Evolutionary conservation across 2,329 filamentous ascomycete species (phyloP), one percentile per base, ranked within the genome.

Genomic region (Alternaria metachromatica): DNA sequence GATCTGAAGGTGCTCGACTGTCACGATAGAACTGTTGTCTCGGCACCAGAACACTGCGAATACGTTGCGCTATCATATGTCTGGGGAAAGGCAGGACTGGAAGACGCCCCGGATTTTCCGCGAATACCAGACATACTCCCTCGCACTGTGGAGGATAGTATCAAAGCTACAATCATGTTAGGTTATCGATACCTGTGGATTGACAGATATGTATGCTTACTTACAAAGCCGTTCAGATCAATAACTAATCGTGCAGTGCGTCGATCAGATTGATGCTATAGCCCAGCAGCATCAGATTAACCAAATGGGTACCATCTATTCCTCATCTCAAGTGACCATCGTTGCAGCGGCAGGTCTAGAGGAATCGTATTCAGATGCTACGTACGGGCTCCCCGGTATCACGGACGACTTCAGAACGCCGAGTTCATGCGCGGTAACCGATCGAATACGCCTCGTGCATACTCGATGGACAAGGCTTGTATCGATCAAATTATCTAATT

Each of bases 181-280:
- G 33, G 33, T 0, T 37, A 9, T 2, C 33, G 33, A 0, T 37
- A 37, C 13, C 33, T 37, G 0, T 37, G 15, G 33, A n/a, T 37
- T 0, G 15, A 37, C 13, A n/a, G 33, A 37, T 37, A 37, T 37
- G 33, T 37, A 37, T 2, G 28, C 28, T 1, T 1, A 2, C 28
- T 1, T 0, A 30, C 3, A 1, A 13, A 30, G 28, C 3, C 28
- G 1, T 13, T 30, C 2, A 6, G 6, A 5, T 1, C 28, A 11
- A 2, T 30, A 13, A 30, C 28, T 30, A 13, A 30, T 13, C 0
- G 0, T 2, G 28, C 30, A 33, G 33, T 37, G 33, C 15, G 3
- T 37, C 7, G 15, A 37, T 0, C 15, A 37, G 0, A 37, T 5
- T 4, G 4, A 37, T 37, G 15, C 1, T 37, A 8, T 37, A 37